Evolutionary conservation across 1,284 basidiomycete genomes (phyloP), one percentile per base, ranked within the genome.

Genomic region (Moesziomyces aphidis): DNA sequence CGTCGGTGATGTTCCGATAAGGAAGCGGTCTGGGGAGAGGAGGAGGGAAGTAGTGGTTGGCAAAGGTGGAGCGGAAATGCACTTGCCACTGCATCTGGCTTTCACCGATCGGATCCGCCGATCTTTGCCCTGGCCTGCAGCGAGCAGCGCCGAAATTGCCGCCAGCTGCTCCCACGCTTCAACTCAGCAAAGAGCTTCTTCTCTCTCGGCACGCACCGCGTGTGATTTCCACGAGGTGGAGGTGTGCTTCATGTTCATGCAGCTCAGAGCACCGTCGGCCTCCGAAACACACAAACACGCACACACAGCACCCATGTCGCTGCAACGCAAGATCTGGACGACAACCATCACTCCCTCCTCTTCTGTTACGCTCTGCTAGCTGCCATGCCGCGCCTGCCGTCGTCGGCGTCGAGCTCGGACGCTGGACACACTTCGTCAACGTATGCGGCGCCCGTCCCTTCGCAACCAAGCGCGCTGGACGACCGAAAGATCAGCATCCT

Each of bases 401-500:
- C 54, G 2, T 57, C 61, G 3, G 52, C 63, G 26, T 28, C 59
- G 2, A 15, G 47, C 31, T 55, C 36, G 15, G 50, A 47, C 2
- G 54, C 42, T 2, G 26, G 24, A 9, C 31, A 42, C 28, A 26
- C 36, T 10, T 19, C 46, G 22, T 45, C 53, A 22, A 26, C 10
- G 31, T 34, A 34, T n/a, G 36, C 52, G n/a, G 50, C 53, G 26
- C 53, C 67, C 13, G 31, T 57, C 19, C 17, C 15, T 19, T 3
- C 21, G 56, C 2, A n/a, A 21, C 19, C 59, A 46, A 36, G 36
- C 39, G 39, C 57, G 23, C 5, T 28, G 3, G 47, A 70, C 23
- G 61, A 57, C 47, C 17, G 28, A 43, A 62, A 70, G 28, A 49
- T 75, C 22, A 63, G 62, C 19, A 52, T 83, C 23, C 67, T 82